Evolutionary conservation across 1,284 basidiomycete species (phyloP).

Genomic region (Ganoderma lucidum): DNA sequence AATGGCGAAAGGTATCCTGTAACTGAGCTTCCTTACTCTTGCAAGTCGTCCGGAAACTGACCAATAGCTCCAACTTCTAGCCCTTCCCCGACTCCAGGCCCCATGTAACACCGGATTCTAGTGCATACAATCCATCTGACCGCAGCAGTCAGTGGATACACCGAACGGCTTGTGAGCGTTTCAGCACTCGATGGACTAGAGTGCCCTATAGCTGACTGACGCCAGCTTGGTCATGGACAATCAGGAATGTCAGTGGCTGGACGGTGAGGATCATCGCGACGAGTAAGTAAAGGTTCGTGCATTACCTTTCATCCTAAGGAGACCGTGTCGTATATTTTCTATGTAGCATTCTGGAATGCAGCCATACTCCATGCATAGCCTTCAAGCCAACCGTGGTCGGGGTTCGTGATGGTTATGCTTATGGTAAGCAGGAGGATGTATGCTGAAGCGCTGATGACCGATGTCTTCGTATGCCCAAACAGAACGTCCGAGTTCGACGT

Average conservation of each 20-base stretch:
- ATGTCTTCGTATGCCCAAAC: neutral
- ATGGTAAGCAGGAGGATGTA: neutral
- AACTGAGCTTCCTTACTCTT: too few relatives aligned
- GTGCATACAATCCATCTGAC: neutral
- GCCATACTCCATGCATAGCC: neutral
- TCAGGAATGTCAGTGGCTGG: neutral
- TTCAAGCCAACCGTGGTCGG: neutral
- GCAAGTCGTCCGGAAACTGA: neutral
- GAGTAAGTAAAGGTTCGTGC: neutral
- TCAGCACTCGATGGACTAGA: neutral
- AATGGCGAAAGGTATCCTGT: too few relatives aligned
- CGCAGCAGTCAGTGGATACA: neutral
- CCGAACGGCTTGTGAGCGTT: neutral
- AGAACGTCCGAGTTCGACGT: neutral
- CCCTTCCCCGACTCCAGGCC: neutral
- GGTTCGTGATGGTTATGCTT: neutral
- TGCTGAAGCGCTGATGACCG: neutral
- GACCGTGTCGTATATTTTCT: too few relatives aligned
- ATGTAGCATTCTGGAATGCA: neutral
- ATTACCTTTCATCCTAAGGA: too few relatives aligned
- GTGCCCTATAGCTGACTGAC: neutral
- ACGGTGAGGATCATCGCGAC: neutral
- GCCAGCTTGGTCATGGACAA: neutral
- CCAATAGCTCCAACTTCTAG: conserved; percentile 1
- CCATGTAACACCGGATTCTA: neutral